phyloP scores from a whole-genome alignment of 768 basidiomycete genomes.

The Lactarius trivialis region DNA sequence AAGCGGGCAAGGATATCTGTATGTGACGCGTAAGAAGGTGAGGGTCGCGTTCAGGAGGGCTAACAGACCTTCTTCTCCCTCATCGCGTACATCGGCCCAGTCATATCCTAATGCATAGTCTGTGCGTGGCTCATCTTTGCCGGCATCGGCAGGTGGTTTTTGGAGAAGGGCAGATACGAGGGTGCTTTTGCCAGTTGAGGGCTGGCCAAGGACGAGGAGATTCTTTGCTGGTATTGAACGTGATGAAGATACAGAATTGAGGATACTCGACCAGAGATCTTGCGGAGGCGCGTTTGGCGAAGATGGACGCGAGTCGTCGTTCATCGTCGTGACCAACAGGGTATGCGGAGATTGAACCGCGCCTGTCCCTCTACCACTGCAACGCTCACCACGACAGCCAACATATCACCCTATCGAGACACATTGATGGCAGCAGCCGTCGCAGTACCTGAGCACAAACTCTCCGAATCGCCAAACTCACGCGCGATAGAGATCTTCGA shows the following conservation, averaged over 20 bases:
- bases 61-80: conserved; percentile 83
- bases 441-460: conserved; percentile 53
- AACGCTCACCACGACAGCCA: not conserved
- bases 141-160: conserved; percentile 50
- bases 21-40: conserved; percentile 1
- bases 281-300: conserved; percentile 68
- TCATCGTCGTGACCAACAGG: not conserved
- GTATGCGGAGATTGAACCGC: conserved; percentile 8
- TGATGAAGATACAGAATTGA: conserved; percentile 78
- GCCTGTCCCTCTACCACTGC: no score
- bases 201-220: conserved; percentile 75
- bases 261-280: conserved; percentile 89
- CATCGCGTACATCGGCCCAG: conserved; percentile 85
- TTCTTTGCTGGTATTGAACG: conserved; percentile 83
- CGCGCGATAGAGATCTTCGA: conserved; percentile 59
- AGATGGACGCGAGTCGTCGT: conserved; percentile 47
- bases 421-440: conserved; percentile 38
- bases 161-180: conserved; percentile 66
- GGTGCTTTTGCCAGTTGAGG: conserved; percentile 71
- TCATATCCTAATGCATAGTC: conserved; percentile 92
- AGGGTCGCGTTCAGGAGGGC: conserved; percentile 1
- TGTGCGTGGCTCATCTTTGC: conserved; percentile 49
- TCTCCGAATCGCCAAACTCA: conserved; percentile 63
- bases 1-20: conserved; percentile 83
- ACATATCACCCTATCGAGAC: conserved; percentile 19